These are phyloP conservation scores for Fragaria vesca DNA, from an alignment of 306 rosid species.

Conservation along the genomic window DNA sequence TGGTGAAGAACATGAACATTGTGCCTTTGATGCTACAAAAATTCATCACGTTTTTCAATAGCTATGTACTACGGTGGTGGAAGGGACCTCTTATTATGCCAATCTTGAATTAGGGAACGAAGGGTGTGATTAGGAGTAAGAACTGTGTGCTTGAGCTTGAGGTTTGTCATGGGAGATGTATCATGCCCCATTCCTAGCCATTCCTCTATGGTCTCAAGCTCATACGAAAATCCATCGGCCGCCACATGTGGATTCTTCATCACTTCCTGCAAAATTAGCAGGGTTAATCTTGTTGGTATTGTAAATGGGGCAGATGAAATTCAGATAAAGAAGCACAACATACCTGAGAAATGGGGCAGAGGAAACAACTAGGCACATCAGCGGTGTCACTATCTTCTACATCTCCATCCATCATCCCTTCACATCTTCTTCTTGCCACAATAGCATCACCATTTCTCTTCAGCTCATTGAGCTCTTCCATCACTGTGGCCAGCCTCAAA, in stretches of 20 bases:
- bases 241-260: slow-evolving; percentile 89
- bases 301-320: neutral
- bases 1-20: neutral
- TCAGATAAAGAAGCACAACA: neutral
- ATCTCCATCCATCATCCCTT: slow-evolving; percentile 16
- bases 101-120: slow-evolving; percentile 65
- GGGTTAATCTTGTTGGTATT: neutral
- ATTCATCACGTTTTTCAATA: neutral
- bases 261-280: slow-evolving; percentile 58
- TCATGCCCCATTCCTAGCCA: slow-evolving; percentile 72
- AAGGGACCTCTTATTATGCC: slow-evolving; percentile 42
- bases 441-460: slow-evolving; percentile 48
- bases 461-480: slow-evolving; percentile 55
- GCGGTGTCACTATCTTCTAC: slow-evolving; percentile 22
- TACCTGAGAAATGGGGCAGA: slow-evolving; percentile 91
- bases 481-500: slow-evolving; percentile 40
- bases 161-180: slow-evolving; percentile 79
- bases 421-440: slow-evolving; percentile 31
- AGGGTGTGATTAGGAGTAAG: slow-evolving; percentile 71
- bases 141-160: slow-evolving; percentile 52
- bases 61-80: neutral
- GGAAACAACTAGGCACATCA: slow-evolving; percentile 63
- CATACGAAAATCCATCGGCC: slow-evolving; percentile 89
- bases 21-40: neutral
- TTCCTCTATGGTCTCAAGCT: slow-evolving; percentile 65